Conservation (phyloP, 805 yeast genomes). For the Yarrowia deformans region DNA sequence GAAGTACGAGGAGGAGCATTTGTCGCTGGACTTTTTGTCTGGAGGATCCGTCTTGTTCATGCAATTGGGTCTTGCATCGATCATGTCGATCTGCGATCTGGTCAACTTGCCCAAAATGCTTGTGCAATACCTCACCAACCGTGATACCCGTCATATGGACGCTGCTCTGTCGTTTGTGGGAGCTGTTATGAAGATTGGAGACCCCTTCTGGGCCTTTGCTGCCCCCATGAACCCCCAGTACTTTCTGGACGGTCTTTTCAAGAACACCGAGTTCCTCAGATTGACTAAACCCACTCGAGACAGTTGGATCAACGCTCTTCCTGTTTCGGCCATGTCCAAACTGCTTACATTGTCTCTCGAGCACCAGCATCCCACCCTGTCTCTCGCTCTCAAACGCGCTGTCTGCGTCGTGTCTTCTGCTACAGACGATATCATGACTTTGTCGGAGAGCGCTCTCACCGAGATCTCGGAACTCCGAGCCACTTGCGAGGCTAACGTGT, state of each 20-base stretch:
- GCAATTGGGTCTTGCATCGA: slow-evolving; percentile 7
- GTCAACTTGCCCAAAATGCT: slow-evolving; percentile 34
- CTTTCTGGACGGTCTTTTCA: slow-evolving; percentile 25
- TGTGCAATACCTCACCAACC: neutral
- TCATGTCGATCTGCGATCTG: slow-evolving; percentile 18
- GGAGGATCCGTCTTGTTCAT: slow-evolving; percentile 21
- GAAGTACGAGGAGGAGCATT: slow-evolving; percentile 10
- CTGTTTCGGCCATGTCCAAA: slow-evolving; percentile 1
- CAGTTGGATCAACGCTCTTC: slow-evolving; percentile 11
- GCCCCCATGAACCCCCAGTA: slow-evolving; percentile 32
- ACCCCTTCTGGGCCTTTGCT: slow-evolving; percentile 24
- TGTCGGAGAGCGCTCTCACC: neutral
- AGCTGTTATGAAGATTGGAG: slow-evolving; percentile 23
- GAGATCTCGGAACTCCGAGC: slow-evolving; percentile 21
- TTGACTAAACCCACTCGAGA: slow-evolving; percentile 24
- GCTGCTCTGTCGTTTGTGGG: slow-evolving; percentile 25
- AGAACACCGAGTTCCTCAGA: slow-evolving; percentile 14
- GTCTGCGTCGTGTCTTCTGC: slow-evolving; percentile 1
- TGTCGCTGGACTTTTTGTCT: slow-evolving; percentile 26
- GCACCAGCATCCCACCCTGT: neutral
- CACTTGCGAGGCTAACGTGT: slow-evolving; percentile 8
- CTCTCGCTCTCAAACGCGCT: slow-evolving; percentile 12
- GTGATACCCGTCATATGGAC: neutral
- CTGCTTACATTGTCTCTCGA: slow-evolving; percentile 20
- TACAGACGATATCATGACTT: slow-evolving; percentile 6